Evolutionary conservation across 1,284 basidiomycete species (phyloP), one percentile per base, ranked within the genome.

Genomic region (Filobasidium uniguttulatum): DNA sequence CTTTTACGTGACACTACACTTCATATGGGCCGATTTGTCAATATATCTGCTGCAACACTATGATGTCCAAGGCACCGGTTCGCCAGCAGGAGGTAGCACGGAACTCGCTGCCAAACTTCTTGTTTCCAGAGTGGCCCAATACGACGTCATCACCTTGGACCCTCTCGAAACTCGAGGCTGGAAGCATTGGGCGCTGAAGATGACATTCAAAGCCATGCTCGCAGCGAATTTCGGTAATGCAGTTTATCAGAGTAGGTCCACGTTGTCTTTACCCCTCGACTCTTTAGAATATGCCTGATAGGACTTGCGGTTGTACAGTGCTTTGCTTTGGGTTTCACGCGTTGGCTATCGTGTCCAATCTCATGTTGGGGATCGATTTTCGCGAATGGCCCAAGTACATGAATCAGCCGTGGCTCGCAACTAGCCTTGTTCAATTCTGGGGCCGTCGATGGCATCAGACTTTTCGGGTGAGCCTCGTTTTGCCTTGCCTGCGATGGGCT

Each of bases 381-480:
- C 57, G 60, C 31, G 55, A 55, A 2, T 69, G 65, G 66, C 60
- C 65, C 49, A 60, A 63, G 48, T 50, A 70, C 31, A 64, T 67
- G 46, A 58, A 66, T 46, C 40, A 47, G 26, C 66, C 67, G 2
- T 60, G 61, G 54, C 51, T 41, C 26, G 60, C 63, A 2, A 63
- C 64, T 49, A 63, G 60, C 48, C 33, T 70, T 36, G 51, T 67
- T 36, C 63, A 68, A 26, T 59, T 70, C 23, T 70, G 68, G 68
- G 67, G 68, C 4, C 59, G 56, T 43, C 45, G 68, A 30, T 70
- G 68, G 68, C 68, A 70, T 56, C 64, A 50, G 52, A 49, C 67
- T 28, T 67, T 67, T 51, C 57, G 63, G 23, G 64, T 67, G 46
- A 55, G 63, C 28, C 47, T 20, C 38, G 15, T 17, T 12, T 17